Percentiles rank a stretch among this genome's conserved stretches.
Evolutionary conservation across 2,329 filamentous ascomycete genomes (phyloP).

Genomic region (Dactylonectria estremocensis): DNA sequence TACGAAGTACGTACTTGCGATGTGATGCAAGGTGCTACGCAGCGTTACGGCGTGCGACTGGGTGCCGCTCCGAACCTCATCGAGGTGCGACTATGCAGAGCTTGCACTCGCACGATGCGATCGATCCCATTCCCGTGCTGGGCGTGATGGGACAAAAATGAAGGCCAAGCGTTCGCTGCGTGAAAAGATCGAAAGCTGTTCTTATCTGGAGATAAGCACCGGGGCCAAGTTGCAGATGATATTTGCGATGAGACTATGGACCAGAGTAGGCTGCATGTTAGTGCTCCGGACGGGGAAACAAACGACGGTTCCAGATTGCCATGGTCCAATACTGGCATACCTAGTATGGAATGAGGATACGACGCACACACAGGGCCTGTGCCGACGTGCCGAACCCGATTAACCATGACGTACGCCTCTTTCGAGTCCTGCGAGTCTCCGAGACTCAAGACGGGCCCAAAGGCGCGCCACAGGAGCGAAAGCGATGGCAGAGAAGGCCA

Average conservation of each 20-base stretch:
- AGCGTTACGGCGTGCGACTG: not conserved
- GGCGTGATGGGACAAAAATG: not conserved
- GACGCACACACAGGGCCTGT: slow-evolving; percentile 4
- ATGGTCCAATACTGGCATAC: not conserved
- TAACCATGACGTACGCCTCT: slow-evolving; percentile 17
- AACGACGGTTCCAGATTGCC: slow-evolving; percentile 5
- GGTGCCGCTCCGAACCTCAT: slow-evolving; percentile 37
- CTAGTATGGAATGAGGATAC: not conserved
- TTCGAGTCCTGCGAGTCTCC: slow-evolving; percentile 15
- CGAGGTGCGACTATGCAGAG: slow-evolving; percentile 37
- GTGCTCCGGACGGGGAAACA: not conserved
- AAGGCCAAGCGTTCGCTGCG: slow-evolving; percentile 13
- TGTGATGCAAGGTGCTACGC: not conserved
- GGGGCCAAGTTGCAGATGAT: slow-evolving; percentile 9
- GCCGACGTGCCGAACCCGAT: slow-evolving; percentile 37
- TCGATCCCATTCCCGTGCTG: slow-evolving; percentile 1
- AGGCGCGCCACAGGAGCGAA: slow-evolving; percentile 12
- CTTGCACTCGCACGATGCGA: slow-evolving; percentile 32
- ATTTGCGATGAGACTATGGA: not conserved
- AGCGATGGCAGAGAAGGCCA: not conserved
- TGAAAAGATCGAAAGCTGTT: slow-evolving; percentile 4
- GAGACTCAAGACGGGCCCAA: slow-evolving; percentile 12
- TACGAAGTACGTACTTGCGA: not conserved
- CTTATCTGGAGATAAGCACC: slow-evolving; percentile 24
- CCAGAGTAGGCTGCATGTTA: not conserved